Evolutionary conservation across 2,329 filamentous ascomycete species (phyloP).

Genomic region (Thelonectria blattea): DNA sequence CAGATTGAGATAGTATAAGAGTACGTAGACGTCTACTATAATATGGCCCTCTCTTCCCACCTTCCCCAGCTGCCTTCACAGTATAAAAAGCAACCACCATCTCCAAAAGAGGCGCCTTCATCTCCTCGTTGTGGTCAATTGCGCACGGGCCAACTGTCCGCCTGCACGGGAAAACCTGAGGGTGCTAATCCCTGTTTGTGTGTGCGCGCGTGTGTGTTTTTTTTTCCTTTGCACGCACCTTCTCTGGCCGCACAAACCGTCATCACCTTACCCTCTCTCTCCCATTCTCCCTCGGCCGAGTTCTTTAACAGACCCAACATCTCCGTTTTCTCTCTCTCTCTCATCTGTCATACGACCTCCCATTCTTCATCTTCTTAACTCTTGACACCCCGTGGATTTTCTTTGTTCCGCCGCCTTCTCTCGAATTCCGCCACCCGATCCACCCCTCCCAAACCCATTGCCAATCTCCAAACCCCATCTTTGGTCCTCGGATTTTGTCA

Average conservation of each 20-base stretch:
- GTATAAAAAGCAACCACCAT: constrained; percentile 76
- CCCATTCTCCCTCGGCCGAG: constrained; percentile 16
- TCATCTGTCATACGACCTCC: constrained; percentile 19
- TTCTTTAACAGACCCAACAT: constrained; percentile 6
- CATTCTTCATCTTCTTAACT: constrained; percentile 19
- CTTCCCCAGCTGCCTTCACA: constrained; percentile 77
- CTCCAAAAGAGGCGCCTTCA: constrained; percentile 65
- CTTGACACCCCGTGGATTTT: constrained; percentile 16
- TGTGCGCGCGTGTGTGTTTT: constrained; percentile 20
- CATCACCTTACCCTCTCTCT: constrained; percentile 5
- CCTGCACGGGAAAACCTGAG: constrained; percentile 9
- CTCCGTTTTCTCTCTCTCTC: constrained; percentile 13
- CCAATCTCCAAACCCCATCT: constrained; percentile 15
- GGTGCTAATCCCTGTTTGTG: constrained; percentile 10
- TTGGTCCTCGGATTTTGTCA: constrained; percentile 31
- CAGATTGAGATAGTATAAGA: too few species aligned
- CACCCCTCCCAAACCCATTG: constrained; percentile 28
- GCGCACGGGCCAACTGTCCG: constrained; percentile 20
- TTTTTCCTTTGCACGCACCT: constrained; percentile 13
- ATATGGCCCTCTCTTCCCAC: constrained; percentile 60
- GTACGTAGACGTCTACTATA: too few species aligned
- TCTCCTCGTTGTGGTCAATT: too few species aligned
- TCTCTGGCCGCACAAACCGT: constrained; percentile 19
- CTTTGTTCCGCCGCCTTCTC: constrained; percentile 23
- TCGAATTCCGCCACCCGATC: constrained; percentile 27